A percentile compares a stretch with the other conserved stretches of the same genome.
Conservation (phyloP, 1,284 basidiomycete genomes). For the Takashimella tepidaria region DNA sequence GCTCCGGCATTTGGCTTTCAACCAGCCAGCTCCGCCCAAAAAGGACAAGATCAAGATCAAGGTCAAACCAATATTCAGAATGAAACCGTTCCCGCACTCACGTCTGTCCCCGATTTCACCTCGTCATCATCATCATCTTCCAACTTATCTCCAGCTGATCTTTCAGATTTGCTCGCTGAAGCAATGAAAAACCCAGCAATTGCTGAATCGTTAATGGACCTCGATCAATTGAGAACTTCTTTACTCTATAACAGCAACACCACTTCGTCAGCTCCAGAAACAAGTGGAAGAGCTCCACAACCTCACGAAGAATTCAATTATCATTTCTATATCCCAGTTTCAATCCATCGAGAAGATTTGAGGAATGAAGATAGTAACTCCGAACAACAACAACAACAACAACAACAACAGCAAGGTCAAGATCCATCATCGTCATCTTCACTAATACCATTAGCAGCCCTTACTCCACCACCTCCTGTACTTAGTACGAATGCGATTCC, state of each 20-base stretch:
- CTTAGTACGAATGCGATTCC: background rate
- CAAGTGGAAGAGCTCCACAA: too few species aligned
- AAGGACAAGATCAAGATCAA: too few species aligned
- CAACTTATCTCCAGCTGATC: background rate
- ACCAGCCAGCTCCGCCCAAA: too few species aligned
- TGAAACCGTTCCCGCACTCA: too few species aligned
- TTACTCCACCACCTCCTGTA: slow-evolving; percentile 2
- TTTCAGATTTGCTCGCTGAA: background rate
- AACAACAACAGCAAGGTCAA: slow-evolving; percentile 1
- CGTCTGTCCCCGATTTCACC: too few species aligned
- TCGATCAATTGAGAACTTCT: background rate
- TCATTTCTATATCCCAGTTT: background rate
- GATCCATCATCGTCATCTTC: too few species aligned
- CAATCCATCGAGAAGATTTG: background rate
- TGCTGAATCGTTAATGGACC: background rate
- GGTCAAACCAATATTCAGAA: too few species aligned
- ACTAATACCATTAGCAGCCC: too few species aligned
- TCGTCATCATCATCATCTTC: too few species aligned
- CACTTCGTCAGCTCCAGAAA: background rate
- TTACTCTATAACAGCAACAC: too few species aligned
- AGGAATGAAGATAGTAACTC: background rate
- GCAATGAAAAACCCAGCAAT: background rate
- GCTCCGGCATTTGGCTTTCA: background rate
- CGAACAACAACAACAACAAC: slow-evolving; percentile 2
- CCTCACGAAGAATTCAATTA: background rate